These are phyloP conservation scores for Phytophthora tentaculata DNA, from an alignment of 352 stramenopile genomes.

Conservation along the genomic window DNA sequence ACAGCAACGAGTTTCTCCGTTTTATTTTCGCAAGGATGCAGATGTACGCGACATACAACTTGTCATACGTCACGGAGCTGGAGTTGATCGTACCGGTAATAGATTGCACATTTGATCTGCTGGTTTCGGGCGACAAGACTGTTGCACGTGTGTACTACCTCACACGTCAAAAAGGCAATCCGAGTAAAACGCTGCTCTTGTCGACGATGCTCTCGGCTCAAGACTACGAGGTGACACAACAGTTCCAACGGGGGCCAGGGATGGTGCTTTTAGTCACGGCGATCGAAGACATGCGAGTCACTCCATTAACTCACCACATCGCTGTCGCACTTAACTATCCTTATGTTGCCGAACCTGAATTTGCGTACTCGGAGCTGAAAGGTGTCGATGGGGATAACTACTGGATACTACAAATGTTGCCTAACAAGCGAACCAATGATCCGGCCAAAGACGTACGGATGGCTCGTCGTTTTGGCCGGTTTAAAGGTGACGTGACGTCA, in stretches of 20 bases:
- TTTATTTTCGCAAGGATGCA: constrained; percentile 33
- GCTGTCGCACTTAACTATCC: constrained; percentile 37
- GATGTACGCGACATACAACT: constrained; percentile 23
- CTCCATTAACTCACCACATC: constrained; percentile 28
- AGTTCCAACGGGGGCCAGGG: constrained; percentile 29
- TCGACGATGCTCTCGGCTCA: constrained; percentile 34
- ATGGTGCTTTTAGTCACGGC: constrained; percentile 27
- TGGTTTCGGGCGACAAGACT: constrained; percentile 27
- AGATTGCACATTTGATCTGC: constrained; percentile 39
- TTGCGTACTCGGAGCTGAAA: constrained; percentile 21
- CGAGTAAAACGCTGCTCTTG: constrained; percentile 27
- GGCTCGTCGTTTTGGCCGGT: constrained; percentile 44
- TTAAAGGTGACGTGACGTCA: constrained; percentile 33
- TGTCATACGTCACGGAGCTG: constrained; percentile 33
- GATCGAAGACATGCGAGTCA: constrained; percentile 35
- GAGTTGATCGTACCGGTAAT: constrained; percentile 50
- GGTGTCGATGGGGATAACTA: constrained; percentile 30
- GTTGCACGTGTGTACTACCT: constrained; percentile 36
- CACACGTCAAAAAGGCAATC: constrained; percentile 20
- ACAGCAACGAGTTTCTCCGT: constrained; percentile 42
- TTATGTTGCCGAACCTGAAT: constrained; percentile 28
- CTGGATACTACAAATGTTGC: constrained; percentile 23
- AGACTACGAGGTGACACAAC: constrained; percentile 31
- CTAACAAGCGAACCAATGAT: constrained; percentile 12
- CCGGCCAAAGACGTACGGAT: constrained; percentile 35